Conservation (phyloP, 2,329 filamentous ascomycete genomes). For the Raffaelea deltoideospora region DNA sequence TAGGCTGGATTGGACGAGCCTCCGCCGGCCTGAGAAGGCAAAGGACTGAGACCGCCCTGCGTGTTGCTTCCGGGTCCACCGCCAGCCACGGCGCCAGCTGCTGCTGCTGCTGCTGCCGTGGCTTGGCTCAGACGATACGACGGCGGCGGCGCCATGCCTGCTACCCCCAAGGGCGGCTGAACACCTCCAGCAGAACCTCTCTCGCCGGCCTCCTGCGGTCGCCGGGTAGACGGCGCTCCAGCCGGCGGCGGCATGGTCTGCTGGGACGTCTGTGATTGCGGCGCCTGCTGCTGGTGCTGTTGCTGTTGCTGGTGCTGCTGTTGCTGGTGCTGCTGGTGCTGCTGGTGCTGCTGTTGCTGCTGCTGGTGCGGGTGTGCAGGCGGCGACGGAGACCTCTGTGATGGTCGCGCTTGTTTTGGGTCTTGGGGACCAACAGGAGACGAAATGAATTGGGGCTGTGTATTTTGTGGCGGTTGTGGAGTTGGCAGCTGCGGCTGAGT, state of each 20-base stretch:
- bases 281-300: constrained; percentile 1
- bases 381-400: too few relatives aligned
- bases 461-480: neutral
- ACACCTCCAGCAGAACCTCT: constrained; percentile 13
- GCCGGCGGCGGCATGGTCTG: constrained; percentile 30
- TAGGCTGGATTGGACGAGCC: constrained; percentile 19
- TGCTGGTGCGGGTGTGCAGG: neutral
- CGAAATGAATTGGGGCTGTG: too few relatives aligned
- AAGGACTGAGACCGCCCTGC: constrained; percentile 21
- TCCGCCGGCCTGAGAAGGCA: constrained; percentile 21
- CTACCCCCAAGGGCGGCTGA: neutral
- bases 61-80: too few relatives aligned
- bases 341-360: constrained; percentile 5
- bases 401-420: too few relatives aligned
- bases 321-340: constrained; percentile 4
- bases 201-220: constrained; percentile 32
- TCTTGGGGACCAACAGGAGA: too few relatives aligned
- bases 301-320: constrained; percentile 1
- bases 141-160: constrained; percentile 23
- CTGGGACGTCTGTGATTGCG: neutral
- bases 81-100: neutral
- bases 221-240: constrained; percentile 27
- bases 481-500: neutral
- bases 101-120: neutral
- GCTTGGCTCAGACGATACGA: constrained; percentile 36